Percentiles rank a stretch among this genome's conserved stretches.
These are phyloP conservation scores for Hirschfeldia incana DNA, from an alignment of 345 rosid genomes.

Conservation along the genomic window DNA sequence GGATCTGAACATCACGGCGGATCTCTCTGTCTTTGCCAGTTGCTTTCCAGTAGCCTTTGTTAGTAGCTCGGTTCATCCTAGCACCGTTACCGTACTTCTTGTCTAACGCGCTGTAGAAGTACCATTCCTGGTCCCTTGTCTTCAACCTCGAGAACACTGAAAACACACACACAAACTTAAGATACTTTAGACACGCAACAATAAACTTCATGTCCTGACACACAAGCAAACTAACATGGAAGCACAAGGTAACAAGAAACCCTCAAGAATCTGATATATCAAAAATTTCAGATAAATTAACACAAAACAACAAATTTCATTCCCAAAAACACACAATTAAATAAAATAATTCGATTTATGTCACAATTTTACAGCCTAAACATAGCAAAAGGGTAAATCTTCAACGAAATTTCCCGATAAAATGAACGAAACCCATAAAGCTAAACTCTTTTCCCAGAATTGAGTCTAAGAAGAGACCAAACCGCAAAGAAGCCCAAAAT, in stretches of 20 bases:
- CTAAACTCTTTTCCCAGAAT: conserved; percentile 8
- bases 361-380: conserved; percentile 8
- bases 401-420: background rate
- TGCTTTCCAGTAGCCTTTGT: conserved; percentile 88
- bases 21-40: conserved; percentile 85
- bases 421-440: conserved; percentile 1
- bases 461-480: background rate
- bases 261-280: background rate
- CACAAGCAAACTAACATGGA: conserved; percentile 26
- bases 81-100: conserved; percentile 84
- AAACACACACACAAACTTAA: conserved; percentile 21
- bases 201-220: conserved; percentile 31
- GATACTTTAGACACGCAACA: background rate
- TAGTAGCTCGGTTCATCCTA: conserved; percentile 85
- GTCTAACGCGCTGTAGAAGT: conserved; percentile 79
- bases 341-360: too few relatives aligned
- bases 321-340: background rate
- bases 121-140: conserved; percentile 94
- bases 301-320: conserved; percentile 12
- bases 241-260: conserved; percentile 10
- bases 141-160: conserved; percentile 67
- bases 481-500: conserved; percentile 20
- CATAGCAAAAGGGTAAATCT: conserved; percentile 8
- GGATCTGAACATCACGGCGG: conserved; percentile 45
- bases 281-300: background rate